Base-by-base conservation (phyloP, 2,329 filamentous ascomycete genomes). In the Fusarium pilosicola region DNA sequence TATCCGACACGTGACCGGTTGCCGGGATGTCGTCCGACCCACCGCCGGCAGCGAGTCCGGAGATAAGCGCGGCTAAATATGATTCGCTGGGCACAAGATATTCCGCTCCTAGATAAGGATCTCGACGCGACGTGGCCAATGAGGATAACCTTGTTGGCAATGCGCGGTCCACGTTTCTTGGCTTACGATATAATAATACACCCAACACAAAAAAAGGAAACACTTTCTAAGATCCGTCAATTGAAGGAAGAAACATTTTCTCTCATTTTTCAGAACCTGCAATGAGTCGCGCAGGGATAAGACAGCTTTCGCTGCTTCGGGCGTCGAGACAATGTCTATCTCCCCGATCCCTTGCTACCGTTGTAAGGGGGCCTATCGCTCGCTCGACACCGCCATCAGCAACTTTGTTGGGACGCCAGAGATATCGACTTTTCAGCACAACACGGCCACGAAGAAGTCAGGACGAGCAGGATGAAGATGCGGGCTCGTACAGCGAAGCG, bases 401-500 rank as follows among this genome's bases (percentile, higher is more conserved):
- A 28, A 32, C 61, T 24, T 41, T 62, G n/a, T 55, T 73, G 34
- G 38, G 39, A 26, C 45, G 51, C 13, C 59, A 34, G 17, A 54
- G 36, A 41, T 48, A 22, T 41, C 73, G 55, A 24, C 39, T 42
- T 18, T 67, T 74, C 26, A 73, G 63, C 61, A 73, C 69, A 45
- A 75, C 72, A 28, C 44, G 30, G 6, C 46, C 44, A 2, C 65
- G 46, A 14, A 48, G 64, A 36, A 51, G 15, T 4, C 74, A 70
- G 22, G 52, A 58, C 8, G 56, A 61, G 11, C 77, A 76, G 17
- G 80, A 81, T 34, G 81, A 84, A 3, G 75, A 78, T 8, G 74
- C 82, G 7, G 74, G 65, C 3, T 74, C 80, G 6, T 87, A 87
- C 76, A 86, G 83, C 68, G 86, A 87, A 71, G 81, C 85, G 4